These are phyloP conservation scores for Didymella lethalis DNA, from an alignment of 2,329 filamentous ascomycete genomes.

Conservation along the genomic window DNA sequence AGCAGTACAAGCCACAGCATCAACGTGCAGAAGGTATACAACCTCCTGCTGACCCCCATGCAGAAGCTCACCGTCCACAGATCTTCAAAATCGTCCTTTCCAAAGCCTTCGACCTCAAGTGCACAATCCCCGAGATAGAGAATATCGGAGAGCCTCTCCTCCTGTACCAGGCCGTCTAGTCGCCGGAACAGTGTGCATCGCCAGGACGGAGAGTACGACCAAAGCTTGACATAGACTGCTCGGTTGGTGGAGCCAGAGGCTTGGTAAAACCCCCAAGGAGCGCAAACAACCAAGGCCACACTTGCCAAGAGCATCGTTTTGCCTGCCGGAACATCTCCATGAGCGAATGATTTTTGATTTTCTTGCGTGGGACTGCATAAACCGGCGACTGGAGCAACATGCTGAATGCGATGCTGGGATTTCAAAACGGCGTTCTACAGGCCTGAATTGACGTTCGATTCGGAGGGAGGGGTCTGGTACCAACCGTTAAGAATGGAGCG, in stretches of 20 bases:
- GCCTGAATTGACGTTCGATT: slow-evolving; percentile 27
- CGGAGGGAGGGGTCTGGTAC: slow-evolving; percentile 18
- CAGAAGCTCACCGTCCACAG: slow-evolving; percentile 59
- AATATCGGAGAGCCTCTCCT: slow-evolving; percentile 95
- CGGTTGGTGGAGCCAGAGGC: background rate
- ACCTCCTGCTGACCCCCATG: fast-evolving
- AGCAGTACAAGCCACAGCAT: slow-evolving; percentile 99
- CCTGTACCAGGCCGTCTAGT: slow-evolving; percentile 70
- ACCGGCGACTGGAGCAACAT: slow-evolving; percentile 50
- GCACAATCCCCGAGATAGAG: slow-evolving; percentile 98
- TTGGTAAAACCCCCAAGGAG: background rate
- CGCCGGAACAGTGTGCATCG: slow-evolving; percentile 30
- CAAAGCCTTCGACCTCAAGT: slow-evolving; percentile 98
- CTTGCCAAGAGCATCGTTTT: slow-evolving; percentile 19
- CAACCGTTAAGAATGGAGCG: slow-evolving; percentile 14
- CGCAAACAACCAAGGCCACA: background rate
- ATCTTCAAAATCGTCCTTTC: slow-evolving; percentile 99
- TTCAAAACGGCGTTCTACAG: slow-evolving; percentile 43
- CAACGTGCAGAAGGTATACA: slow-evolving; percentile 93
- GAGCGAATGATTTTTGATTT: slow-evolving; percentile 50
- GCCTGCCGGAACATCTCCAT: slow-evolving; percentile 40
- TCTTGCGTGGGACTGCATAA: slow-evolving; percentile 47
- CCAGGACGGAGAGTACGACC: slow-evolving; percentile 29
- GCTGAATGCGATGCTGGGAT: slow-evolving; percentile 30
- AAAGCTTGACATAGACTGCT: slow-evolving; percentile 7